phyloP scores from a whole-genome alignment of 2,329 filamentous ascomycete species.

The Diaporthe citri region DNA sequence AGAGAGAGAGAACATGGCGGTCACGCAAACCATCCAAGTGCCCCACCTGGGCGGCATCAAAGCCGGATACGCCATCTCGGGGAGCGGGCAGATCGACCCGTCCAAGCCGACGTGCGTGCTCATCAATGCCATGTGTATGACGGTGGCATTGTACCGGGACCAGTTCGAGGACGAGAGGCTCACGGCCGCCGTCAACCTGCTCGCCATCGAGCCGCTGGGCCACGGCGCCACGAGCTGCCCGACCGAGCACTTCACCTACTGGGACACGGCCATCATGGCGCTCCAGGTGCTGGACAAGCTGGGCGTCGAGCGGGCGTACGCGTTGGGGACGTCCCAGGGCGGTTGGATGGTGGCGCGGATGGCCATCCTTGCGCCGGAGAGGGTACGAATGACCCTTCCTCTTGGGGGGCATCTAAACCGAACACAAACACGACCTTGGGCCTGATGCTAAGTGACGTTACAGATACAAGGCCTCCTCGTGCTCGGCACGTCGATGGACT shows the following conservation, averaged over 20 bases:
- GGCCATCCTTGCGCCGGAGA: conserved; percentile 63
- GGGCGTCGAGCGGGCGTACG: conserved; percentile 60
- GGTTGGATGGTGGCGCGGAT: conserved; percentile 65
- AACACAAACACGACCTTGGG: not conserved
- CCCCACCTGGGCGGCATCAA: conserved; percentile 62
- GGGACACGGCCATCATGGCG: conserved; percentile 67
- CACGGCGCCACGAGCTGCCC: conserved; percentile 60
- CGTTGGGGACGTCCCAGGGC: conserved; percentile 65
- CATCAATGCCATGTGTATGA: conserved; percentile 66
- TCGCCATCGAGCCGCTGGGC: conserved; percentile 66
- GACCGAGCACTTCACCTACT: conserved; percentile 66
- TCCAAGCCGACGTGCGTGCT: conserved; percentile 64
- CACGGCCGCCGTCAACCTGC: conserved; percentile 58
- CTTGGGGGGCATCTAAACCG: too few species aligned
- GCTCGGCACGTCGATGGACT: conserved; percentile 66
- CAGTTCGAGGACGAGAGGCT: conserved; percentile 58
- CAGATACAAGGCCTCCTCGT: conserved; percentile 62
- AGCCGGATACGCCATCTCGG: conserved; percentile 54
- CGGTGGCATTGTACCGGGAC: conserved; percentile 57
- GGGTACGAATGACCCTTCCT: conserved; percentile 48
- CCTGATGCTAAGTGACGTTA: not conserved
- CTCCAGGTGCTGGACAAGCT: conserved; percentile 68
- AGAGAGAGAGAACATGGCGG: conserved; percentile 45
- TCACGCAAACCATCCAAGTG: conserved; percentile 57
- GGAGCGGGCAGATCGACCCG: conserved; percentile 54